phyloP scores from a whole-genome alignment of 805 yeast genomes.

The Barnettozyma vustinii region DNA sequence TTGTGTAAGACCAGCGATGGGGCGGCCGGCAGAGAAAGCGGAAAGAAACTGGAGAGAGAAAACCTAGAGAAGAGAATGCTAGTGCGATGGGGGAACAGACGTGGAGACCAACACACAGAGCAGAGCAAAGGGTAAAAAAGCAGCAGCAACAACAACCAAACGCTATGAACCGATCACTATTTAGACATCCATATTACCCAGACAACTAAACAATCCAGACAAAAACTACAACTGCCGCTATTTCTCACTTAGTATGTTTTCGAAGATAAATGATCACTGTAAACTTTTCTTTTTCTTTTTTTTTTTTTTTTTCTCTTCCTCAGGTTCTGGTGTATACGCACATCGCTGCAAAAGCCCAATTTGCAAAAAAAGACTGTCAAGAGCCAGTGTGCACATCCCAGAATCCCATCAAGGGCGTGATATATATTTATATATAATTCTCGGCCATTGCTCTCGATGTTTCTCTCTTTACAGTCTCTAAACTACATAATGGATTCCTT shows the following conservation, averaged over 20 bases:
- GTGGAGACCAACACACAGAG: too few relatives aligned
- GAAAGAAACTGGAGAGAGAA: too few relatives aligned
- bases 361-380: background rate
- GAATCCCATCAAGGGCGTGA: background rate
- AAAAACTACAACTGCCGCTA: background rate
- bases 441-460: background rate
- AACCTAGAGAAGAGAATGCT: too few relatives aligned
- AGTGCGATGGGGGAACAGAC: too few relatives aligned
- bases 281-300: background rate
- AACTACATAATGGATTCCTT: constrained; percentile 1
- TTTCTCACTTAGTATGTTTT: background rate
- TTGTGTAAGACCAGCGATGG: too few relatives aligned
- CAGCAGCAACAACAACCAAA: too few relatives aligned
- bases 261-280: background rate
- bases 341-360: background rate
- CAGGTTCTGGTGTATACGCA: background rate
- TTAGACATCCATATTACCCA: too few relatives aligned
- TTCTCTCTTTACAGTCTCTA: background rate
- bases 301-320: too few relatives aligned
- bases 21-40: too few relatives aligned
- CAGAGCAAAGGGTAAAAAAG: too few relatives aligned
- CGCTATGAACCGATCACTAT: too few relatives aligned
- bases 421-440: background rate
- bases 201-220: too few relatives aligned
- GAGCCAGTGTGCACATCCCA: background rate